phyloP scores from a whole-genome alignment of 768 basidiomycete species.

The Suillus subaureus region DNA sequence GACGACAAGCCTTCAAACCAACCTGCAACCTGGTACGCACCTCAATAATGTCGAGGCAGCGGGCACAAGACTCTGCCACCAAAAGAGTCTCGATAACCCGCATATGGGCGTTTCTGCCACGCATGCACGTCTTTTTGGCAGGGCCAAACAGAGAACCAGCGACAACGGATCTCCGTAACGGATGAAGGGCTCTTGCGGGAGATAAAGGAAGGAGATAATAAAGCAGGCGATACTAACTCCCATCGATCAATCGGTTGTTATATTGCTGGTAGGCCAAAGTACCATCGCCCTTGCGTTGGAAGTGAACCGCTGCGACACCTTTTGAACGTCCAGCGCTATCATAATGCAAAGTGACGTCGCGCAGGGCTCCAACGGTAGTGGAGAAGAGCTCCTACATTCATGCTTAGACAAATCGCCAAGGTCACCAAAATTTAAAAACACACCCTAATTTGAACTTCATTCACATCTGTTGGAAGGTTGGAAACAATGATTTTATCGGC shows the following conservation, averaged over 20 bases:
- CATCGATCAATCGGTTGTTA: constrained; percentile 99
- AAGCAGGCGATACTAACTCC: constrained; percentile 90
- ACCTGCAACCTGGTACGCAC: constrained; percentile 29
- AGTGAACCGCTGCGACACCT: constrained; percentile 86
- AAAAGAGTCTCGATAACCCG: constrained; percentile 29
- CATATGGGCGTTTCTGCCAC: constrained; percentile 23
- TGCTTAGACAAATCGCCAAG: constrained; percentile 9
- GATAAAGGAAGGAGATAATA: constrained; percentile 32
- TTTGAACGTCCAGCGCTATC: constrained; percentile 86
- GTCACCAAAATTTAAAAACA: background rate
- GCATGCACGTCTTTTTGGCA: constrained; percentile 9
- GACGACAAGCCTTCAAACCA: constrained; percentile 31
- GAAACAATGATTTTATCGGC: constrained; percentile 95
- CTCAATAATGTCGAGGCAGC: constrained; percentile 23
- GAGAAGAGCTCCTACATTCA: constrained; percentile 83
- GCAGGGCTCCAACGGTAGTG: constrained; percentile 85
- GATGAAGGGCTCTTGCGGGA: constrained; percentile 23
- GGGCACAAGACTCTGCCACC: constrained; percentile 34
- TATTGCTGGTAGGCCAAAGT: constrained; percentile 92
- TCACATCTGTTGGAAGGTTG: constrained; percentile 91
- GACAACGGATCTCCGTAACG: constrained; percentile 22
- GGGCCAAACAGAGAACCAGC: constrained; percentile 24
- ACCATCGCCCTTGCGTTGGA: constrained; percentile 85
- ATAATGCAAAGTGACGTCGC: constrained; percentile 83
- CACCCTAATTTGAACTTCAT: constrained; percentile 92